Evolutionary conservation across 768 basidiomycete genomes (phyloP).

Genomic region (Trametes meyenii): DNA sequence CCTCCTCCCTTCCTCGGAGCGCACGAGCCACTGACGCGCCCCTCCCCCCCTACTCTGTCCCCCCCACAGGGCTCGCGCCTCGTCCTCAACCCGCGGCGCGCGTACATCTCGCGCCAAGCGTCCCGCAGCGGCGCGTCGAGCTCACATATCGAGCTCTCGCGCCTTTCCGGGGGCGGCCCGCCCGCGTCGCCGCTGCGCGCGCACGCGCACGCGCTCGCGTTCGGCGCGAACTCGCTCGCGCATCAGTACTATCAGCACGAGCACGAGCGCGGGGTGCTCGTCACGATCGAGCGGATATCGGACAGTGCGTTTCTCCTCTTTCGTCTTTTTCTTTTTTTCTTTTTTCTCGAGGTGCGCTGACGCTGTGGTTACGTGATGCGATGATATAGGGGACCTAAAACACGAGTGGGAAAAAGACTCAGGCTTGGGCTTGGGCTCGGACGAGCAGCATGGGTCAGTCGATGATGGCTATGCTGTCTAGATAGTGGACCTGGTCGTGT

Average conservation of each 20-base stretch:
- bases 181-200: no score
- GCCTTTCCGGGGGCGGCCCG: background rate
- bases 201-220: no score
- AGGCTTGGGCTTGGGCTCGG: no score
- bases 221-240: no score
- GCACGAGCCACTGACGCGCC: background rate
- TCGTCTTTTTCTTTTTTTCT: background rate
- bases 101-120: background rate
- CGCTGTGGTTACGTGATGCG: no score
- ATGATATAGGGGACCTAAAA: no score
- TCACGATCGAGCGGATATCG: background rate
- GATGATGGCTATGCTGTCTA: no score
- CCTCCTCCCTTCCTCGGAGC: background rate
- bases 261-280: background rate
- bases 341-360: background rate
- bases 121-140: background rate
- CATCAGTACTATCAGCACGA: no score
- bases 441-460: no score
- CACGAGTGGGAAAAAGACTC: no score
- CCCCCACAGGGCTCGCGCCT: slow-evolving; percentile 26
- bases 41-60: no score
- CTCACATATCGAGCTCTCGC: slow-evolving; percentile 1
- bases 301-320: background rate
- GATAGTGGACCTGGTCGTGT: no score
- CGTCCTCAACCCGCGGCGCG: slow-evolving; percentile 22